A percentile compares a stretch with the other conserved stretches of the same genome.
These are phyloP conservation scores for Taiwanofungus camphoratus DNA, from an alignment of 1,284 basidiomycete genomes.

Conservation along the genomic window DNA sequence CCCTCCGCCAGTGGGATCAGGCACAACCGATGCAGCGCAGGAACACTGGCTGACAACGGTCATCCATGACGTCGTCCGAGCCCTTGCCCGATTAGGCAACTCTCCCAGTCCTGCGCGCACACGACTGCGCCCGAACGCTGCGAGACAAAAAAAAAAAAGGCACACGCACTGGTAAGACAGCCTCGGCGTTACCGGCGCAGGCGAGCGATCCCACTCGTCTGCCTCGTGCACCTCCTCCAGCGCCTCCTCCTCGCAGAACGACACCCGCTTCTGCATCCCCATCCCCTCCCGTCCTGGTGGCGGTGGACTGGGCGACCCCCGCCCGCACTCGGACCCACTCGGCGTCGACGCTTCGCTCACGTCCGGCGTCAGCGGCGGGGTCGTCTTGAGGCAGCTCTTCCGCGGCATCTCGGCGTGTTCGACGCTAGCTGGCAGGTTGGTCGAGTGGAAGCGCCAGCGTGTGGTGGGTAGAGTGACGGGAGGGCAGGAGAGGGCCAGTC, in stretches of 20 bases:
- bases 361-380: slow-evolving; percentile 6
- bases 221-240: slow-evolving; percentile 47
- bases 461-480: no score
- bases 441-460: no score
- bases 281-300: no score
- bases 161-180: slow-evolving; percentile 32
- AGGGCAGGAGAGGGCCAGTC: no score
- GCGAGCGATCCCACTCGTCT: slow-evolving; percentile 63
- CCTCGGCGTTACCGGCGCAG: slow-evolving; percentile 30
- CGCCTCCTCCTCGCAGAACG: slow-evolving; percentile 28
- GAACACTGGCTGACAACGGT: no score
- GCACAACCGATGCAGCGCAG: background rate
- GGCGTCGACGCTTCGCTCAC: slow-evolving; percentile 4
- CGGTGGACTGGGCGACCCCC: background rate
- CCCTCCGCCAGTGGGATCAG: no score
- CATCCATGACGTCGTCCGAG: slow-evolving; percentile 15
- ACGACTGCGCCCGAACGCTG: no score
- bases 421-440: no score
- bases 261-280: slow-evolving; percentile 6
- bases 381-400: slow-evolving; percentile 11
- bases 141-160: no score
- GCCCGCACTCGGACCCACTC: slow-evolving; percentile 1
- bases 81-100: slow-evolving; percentile 2
- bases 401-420: no score
- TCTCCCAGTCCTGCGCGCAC: background rate